Evolutionary conservation across 2,329 filamentous ascomycete species (phyloP).

Genomic region (Teratosphaeria pseudoeucalypti): DNA sequence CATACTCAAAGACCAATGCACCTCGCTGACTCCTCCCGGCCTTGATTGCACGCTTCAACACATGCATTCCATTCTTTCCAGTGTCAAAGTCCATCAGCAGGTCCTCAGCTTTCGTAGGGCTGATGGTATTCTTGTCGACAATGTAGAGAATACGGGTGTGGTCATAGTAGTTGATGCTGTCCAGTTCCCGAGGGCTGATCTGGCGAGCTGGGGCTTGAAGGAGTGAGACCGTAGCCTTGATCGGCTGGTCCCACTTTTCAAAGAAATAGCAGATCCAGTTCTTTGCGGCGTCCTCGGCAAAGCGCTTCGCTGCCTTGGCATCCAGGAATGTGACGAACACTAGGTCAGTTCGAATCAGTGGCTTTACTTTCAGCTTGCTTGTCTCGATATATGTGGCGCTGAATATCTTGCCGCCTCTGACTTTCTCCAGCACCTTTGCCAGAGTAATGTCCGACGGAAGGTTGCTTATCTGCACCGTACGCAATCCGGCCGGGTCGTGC

Average conservation of each 20-base stretch:
- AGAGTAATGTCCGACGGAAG: conserved; percentile 12
- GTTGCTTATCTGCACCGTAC: conserved; percentile 14
- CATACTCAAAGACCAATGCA: conserved; percentile 7
- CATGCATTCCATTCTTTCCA: neutral
- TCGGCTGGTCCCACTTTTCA: neutral
- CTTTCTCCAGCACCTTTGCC: conserved; percentile 12
- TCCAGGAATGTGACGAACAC: conserved; percentile 13
- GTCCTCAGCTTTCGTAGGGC: neutral
- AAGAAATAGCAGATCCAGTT: conserved; percentile 4
- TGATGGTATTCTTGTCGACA: neutral
- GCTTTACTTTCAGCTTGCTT: conserved; percentile 9
- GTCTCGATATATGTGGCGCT: conserved; percentile 10
- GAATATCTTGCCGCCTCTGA: conserved; percentile 13
- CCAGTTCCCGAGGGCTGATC: neutral
- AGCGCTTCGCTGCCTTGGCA: conserved; percentile 7
- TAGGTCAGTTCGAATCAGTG: conserved; percentile 10
- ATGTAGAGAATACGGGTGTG: neutral
- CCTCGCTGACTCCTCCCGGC: conserved; percentile 1
- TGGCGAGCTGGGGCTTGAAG: conserved; percentile 3
- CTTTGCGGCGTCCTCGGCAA: conserved; percentile 3
- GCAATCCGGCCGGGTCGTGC: conserved; percentile 3
- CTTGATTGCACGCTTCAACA: neutral
- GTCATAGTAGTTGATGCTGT: neutral
- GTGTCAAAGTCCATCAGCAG: neutral
- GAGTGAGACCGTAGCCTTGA: conserved; percentile 4